Evolutionary conservation across 345 rosid genomes (phyloP).

Genomic region (Cardamine resedifolia): DNA sequence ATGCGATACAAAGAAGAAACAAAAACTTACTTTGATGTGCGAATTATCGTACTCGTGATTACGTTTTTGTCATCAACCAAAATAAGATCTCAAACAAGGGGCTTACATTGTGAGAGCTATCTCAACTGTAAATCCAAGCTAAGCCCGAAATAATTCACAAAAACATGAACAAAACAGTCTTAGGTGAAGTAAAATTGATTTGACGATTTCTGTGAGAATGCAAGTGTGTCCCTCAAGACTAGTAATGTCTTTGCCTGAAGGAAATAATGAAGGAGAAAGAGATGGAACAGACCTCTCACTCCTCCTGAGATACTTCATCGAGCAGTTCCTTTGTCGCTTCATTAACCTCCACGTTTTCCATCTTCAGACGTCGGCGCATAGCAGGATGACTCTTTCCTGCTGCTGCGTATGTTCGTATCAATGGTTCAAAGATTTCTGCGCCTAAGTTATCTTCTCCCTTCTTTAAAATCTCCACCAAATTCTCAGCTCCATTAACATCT

Average conservation of each 20-base stretch:
- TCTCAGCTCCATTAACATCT: slow-evolving; percentile 88
- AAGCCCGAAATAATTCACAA: slow-evolving; percentile 3
- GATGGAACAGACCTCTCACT: slow-evolving; percentile 48
- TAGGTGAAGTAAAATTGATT: slow-evolving; percentile 14
- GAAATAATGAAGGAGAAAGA: slow-evolving; percentile 14
- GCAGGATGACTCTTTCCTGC: slow-evolving; percentile 67
- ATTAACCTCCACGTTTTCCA: slow-evolving; percentile 71
- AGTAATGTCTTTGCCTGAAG: slow-evolving; percentile 9
- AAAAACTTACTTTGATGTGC: not conserved
- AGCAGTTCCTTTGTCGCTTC: slow-evolving; percentile 50
- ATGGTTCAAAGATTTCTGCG: slow-evolving; percentile 61
- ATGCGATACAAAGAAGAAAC: too few relatives aligned
- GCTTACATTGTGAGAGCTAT: not conserved
- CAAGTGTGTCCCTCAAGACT: slow-evolving; percentile 4
- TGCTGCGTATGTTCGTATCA: slow-evolving; percentile 88
- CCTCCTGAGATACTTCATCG: slow-evolving; percentile 60
- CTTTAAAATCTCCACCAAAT: slow-evolving; percentile 65
- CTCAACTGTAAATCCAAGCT: not conserved
- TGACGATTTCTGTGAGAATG: not conserved
- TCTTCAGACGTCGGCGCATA: slow-evolving; percentile 67
- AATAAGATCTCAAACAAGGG: not conserved
- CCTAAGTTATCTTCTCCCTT: slow-evolving; percentile 63
- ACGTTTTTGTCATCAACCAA: not conserved
- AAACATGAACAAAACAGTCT: slow-evolving; percentile 14
- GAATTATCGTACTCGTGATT: not conserved